These are phyloP conservation scores for Annona squamosa DNA, from an alignment of 164 flowering plant species.

Conservation along the genomic window DNA sequence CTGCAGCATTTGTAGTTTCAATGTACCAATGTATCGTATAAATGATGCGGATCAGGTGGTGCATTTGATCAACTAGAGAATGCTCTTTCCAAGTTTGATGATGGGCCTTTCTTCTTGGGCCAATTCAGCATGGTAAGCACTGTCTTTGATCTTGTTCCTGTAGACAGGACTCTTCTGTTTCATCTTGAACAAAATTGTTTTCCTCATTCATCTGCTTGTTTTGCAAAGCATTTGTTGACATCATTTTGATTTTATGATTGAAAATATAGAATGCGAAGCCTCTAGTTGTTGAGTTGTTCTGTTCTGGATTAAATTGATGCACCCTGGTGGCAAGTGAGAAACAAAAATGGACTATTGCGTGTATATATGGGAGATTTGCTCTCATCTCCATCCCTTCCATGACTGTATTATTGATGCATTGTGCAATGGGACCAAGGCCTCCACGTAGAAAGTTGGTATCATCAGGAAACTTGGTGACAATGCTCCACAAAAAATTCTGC, in stretches of 20 bases:
- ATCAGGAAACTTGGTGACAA: background rate
- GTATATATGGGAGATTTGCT: no score
- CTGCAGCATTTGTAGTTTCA: no score
- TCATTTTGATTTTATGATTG: background rate
- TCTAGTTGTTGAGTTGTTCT: background rate
- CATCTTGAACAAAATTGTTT: background rate
- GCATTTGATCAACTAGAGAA: constrained; percentile 67
- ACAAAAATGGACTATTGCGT: background rate
- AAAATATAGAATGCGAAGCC: background rate
- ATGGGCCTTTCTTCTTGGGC: constrained; percentile 96
- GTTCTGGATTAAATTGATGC: background rate
- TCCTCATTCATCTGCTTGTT: background rate
- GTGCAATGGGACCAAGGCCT: background rate
- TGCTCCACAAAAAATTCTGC: background rate
- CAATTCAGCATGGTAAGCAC: constrained; percentile 59
- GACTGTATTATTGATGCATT: background rate
- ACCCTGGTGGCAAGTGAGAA: background rate
- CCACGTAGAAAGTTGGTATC: background rate
- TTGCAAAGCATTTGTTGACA: background rate
- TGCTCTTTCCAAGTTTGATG: constrained; percentile 70
- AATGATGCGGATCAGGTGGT: constrained; percentile 34
- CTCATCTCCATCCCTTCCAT: background rate
- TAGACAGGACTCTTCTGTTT: background rate
- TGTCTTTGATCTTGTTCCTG: background rate
- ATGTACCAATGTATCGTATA: constrained; percentile 2